phyloP scores from a whole-genome alignment of 192 early-diverging fungal genomes.

The Backusella sp. region DNA sequence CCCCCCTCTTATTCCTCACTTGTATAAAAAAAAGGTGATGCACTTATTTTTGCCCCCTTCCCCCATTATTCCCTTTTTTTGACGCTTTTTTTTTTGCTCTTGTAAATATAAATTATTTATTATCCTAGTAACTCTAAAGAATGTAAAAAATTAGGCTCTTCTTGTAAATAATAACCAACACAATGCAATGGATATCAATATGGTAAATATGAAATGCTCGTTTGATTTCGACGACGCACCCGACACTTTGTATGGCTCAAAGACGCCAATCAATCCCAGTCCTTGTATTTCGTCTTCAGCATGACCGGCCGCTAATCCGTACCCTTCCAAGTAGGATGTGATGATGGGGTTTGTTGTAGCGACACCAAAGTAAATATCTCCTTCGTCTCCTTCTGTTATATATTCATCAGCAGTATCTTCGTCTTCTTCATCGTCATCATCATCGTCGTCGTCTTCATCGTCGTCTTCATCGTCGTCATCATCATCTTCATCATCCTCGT shows the following conservation, averaged over 20 bases:
- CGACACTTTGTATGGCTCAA: neutral
- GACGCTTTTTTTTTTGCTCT: neutral
- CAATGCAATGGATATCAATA: neutral
- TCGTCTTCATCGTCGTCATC: neutral
- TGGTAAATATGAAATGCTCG: neutral
- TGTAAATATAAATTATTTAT: constrained; percentile 8
- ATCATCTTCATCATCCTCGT: neutral
- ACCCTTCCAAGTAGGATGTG: constrained; percentile 5
- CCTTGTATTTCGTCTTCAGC: constrained; percentile 7
- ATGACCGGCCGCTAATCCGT: constrained; percentile 2
- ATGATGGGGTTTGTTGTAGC: neutral
- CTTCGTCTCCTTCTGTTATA: neutral
- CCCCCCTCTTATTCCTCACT: neutral
- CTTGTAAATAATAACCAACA: neutral
- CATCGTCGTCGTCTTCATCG: neutral
- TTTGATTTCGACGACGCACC: neutral
- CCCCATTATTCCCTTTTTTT: neutral
- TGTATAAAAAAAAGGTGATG: neutral
- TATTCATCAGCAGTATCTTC: neutral
- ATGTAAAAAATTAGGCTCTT: neutral
- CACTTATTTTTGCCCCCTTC: neutral
- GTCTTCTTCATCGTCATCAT: neutral
- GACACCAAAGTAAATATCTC: neutral
- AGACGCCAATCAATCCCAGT: neutral
- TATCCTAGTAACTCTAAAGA: neutral